Evolutionary conservation across 164 flowering plant genomes (phyloP).

Genomic region (Cinnamomum chago): DNA sequence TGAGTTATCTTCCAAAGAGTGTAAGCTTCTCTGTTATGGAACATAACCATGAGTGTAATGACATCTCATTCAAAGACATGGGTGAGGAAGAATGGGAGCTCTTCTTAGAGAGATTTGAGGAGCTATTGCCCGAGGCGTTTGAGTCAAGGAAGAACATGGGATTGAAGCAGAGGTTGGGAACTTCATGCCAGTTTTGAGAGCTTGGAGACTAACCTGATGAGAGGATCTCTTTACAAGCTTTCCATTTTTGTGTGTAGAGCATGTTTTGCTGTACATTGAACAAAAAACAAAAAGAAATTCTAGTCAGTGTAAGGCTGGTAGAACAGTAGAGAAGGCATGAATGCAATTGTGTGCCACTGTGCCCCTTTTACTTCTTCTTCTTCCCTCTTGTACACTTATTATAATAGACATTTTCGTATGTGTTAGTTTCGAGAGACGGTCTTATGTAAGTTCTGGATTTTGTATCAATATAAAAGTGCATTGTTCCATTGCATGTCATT

Average conservation of each 20-base stretch:
- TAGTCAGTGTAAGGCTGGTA: background rate
- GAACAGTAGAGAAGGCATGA: background rate
- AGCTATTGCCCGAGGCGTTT: slow-evolving; percentile 51
- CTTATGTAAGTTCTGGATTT: no score
- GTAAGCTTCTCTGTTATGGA: slow-evolving; percentile 38
- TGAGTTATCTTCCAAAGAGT: slow-evolving; percentile 34
- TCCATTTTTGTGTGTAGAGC: background rate
- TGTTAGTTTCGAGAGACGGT: no score
- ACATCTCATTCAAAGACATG: slow-evolving; percentile 51
- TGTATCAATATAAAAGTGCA: no score
- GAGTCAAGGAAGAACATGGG: slow-evolving; percentile 38
- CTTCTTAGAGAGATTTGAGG: slow-evolving; percentile 52
- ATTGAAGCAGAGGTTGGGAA: slow-evolving; percentile 10
- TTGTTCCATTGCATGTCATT: no score
- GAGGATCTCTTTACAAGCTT: no score
- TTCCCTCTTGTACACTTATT: no score
- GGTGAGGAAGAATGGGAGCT: slow-evolving; percentile 46
- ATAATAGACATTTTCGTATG: no score
- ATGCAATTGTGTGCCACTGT: background rate
- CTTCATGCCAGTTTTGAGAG: background rate
- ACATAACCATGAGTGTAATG: slow-evolving; percentile 26
- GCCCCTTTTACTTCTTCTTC: no score
- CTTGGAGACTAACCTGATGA: background rate
- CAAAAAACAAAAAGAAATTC: no score
- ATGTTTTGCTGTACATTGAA: background rate